Base-by-base conservation (phyloP, 2,329 filamentous ascomycete species). In the Fusarium phyllophilum region DNA sequence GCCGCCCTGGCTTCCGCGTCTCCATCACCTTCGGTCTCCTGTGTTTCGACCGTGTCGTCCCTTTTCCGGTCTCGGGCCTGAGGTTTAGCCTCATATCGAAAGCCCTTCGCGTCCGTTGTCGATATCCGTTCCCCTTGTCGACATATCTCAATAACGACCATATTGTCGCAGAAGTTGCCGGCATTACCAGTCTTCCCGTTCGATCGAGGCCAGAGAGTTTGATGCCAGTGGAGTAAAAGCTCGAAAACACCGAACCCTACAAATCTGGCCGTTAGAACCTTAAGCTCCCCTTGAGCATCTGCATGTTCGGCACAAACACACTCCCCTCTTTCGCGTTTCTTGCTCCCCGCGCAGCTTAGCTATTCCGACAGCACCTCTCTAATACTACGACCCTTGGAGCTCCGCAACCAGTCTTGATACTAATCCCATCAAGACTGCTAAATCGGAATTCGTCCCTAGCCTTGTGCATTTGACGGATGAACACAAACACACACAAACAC, bases 381-480 rank as follows among this genome's bases (percentile, higher is more conserved):
- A 26, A 33, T 45, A 22, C 34, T 46, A 38, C 51, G 26, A 22
- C 24, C 26, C 11, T 31, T 55, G 29, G 33, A 34, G 36, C 39
- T 46, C 29, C 42, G 39, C 38, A 55, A 6, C 42, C 45, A 24
- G 36, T n/a, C 17, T 54, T 60, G 49, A 48, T 33, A 63, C 42
- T 57, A 29, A 48, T 26, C 46, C 39, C 45, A n/a, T 45, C 26
- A 44, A 45, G 36, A 38, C 31, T 38, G 36, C 46, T 44, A 17
- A n/a, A 60, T 52, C 48, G 24, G 46, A 51, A 54, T 48, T 51
- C 36, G 42, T 57, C 26, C 36, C 22, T 24, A 45, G 45, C 46
- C 56, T 66, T 54, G 72, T 72, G 57, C 67, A 55, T 68, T 67
- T 58, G 60, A 68, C 74, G 62, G 68, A 66, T 55, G 51, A 65